phyloP scores from a whole-genome alignment of 805 yeast species.

The Alloascoidea hylecoeti region DNA sequence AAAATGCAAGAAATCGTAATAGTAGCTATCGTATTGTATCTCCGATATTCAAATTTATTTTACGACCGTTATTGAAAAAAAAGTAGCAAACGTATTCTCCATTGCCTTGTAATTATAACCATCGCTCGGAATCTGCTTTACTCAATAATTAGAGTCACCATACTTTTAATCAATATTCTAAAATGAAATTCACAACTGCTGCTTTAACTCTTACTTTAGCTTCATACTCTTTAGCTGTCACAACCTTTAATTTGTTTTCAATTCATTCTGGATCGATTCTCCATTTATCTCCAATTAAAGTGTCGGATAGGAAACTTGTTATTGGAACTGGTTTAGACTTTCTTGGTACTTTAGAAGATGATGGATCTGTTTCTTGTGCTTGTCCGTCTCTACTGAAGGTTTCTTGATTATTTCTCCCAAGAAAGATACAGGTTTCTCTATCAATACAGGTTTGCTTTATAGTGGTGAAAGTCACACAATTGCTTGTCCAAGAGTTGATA shows the following conservation, averaged over 20 bases:
- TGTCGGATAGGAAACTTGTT: constrained; percentile 3
- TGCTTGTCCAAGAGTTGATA: constrained; percentile 7
- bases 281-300: constrained; percentile 6
- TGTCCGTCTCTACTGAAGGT: not conserved
- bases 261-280: constrained; percentile 6
- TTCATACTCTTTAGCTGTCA: not conserved
- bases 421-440: not conserved
- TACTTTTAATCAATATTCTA: too few species aligned
- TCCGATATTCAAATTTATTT: too few species aligned
- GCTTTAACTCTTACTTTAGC: constrained; percentile 11
- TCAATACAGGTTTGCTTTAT: constrained; percentile 6
- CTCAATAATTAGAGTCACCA: too few species aligned
- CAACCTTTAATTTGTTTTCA: constrained; percentile 5
- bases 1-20: too few species aligned
- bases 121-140: too few species aligned
- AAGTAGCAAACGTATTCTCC: too few species aligned
- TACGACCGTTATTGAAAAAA: too few species aligned
- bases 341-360: not conserved
- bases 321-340: constrained; percentile 4
- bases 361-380: constrained; percentile 3
- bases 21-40: too few species aligned
- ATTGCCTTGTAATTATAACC: too few species aligned
- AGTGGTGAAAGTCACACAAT: constrained; percentile 5
- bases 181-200: constrained; percentile 4
- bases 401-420: not conserved